Conservation (phyloP, 208 protist species). For the Wallacemonas sp. region DNA sequence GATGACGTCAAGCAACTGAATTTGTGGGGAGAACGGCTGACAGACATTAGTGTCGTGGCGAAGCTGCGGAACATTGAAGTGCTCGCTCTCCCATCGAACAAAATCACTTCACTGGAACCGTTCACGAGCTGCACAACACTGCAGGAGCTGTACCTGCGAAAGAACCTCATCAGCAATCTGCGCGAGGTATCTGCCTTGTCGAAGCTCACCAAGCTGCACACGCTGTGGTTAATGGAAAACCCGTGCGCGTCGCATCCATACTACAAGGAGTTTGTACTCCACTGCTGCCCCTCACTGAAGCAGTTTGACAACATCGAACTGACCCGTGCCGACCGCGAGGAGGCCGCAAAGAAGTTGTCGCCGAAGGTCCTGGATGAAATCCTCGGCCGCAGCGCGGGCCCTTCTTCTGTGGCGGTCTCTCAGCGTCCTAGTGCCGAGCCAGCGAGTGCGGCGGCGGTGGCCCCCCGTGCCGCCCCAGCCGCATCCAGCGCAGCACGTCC, state of each 20-base stretch:
- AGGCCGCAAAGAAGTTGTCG: constrained; percentile 47
- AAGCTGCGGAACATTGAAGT: constrained; percentile 83
- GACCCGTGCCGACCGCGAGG: constrained; percentile 58
- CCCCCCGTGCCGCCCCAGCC: neutral
- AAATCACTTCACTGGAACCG: constrained; percentile 60
- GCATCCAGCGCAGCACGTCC: neutral
- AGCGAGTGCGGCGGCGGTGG: neutral
- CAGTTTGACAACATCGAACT: constrained; percentile 89
- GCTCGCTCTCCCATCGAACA: constrained; percentile 84
- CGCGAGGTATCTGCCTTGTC: constrained; percentile 74
- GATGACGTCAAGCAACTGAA: constrained; percentile 89
- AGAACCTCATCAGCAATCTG: constrained; percentile 84
- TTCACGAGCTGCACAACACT: constrained; percentile 71
- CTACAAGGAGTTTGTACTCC: constrained; percentile 88
- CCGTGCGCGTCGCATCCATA: constrained; percentile 77
- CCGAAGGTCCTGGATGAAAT: constrained; percentile 61
- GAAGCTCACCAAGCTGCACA: constrained; percentile 61
- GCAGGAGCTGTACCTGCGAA: constrained; percentile 92
- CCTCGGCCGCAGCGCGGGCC: constrained; percentile 16
- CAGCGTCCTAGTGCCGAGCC: neutral
- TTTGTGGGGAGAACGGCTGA: constrained; percentile 85
- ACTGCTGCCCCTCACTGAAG: constrained; percentile 75
- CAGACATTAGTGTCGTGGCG: constrained; percentile 71
- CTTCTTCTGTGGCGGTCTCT: neutral
- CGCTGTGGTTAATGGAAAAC: constrained; percentile 93